These are phyloP conservation scores for Lactarius akahatsu DNA, from an alignment of 768 basidiomycete genomes.

Conservation along the genomic window DNA sequence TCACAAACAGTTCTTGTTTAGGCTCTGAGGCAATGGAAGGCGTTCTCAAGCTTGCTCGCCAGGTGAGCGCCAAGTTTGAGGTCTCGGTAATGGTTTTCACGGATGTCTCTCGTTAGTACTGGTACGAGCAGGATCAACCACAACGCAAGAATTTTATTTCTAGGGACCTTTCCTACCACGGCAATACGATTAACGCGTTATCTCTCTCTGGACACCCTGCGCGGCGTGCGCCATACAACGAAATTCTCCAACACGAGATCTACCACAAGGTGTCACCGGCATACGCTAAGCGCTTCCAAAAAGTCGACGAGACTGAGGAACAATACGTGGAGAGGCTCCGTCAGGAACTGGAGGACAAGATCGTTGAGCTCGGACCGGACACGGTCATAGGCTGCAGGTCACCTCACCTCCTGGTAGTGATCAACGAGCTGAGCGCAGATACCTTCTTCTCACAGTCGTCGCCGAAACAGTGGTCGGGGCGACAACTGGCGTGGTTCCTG, in stretches of 20 bases:
- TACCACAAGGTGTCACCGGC: constrained; percentile 90
- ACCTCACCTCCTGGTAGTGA: constrained; percentile 21
- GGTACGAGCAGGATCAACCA: constrained; percentile 63
- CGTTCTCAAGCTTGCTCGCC: constrained; percentile 77
- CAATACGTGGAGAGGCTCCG: constrained; percentile 76
- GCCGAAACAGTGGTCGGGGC: constrained; percentile 89
- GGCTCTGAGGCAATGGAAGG: constrained; percentile 90
- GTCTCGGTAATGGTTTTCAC: constrained; percentile 5
- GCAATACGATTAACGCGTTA: constrained; percentile 74
- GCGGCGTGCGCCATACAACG: constrained; percentile 67
- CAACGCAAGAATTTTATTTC: constrained; percentile 78
- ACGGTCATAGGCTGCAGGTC: constrained; percentile 78
- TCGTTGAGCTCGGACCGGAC: constrained; percentile 75
- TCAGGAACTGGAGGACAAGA: constrained; percentile 83
- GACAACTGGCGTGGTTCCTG: constrained; percentile 69
- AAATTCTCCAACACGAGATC: constrained; percentile 58
- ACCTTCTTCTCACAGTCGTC: constrained; percentile 50
- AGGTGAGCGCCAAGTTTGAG: constrained; percentile 44
- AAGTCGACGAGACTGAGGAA: constrained; percentile 65
- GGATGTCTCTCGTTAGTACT: constrained; percentile 51
- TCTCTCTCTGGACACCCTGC: constrained; percentile 64
- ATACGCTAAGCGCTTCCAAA: constrained; percentile 77
- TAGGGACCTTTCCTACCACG: constrained; percentile 78
- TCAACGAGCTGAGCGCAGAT: background rate
- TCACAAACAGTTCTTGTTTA: constrained; percentile 32